These are phyloP conservation scores for Candida easanensis DNA, from an alignment of 805 yeast genomes.

Conservation along the genomic window DNA sequence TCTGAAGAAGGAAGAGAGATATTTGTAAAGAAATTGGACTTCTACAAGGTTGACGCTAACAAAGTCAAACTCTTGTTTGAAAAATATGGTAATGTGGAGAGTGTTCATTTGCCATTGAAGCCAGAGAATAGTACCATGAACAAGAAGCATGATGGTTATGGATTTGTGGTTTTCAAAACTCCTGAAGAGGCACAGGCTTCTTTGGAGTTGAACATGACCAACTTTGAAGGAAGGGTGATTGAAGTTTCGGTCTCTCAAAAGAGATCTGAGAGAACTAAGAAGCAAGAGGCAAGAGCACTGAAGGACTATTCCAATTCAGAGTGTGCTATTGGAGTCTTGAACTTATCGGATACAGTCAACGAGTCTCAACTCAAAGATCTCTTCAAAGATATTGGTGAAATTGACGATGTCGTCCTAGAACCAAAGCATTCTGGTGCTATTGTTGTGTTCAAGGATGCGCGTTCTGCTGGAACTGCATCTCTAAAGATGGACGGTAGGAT, in stretches of 20 bases:
- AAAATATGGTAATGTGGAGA: conserved; percentile 52
- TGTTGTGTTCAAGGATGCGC: conserved; percentile 40
- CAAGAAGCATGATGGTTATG: conserved; percentile 57
- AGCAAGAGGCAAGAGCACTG: conserved; percentile 26
- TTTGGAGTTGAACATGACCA: conserved; percentile 37
- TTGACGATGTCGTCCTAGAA: conserved; percentile 42
- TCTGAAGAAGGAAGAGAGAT: conserved; percentile 56
- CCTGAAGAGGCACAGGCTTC: conserved; percentile 48
- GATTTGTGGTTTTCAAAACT: conserved; percentile 51
- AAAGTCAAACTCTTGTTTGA: conserved; percentile 41
- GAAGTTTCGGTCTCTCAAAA: conserved; percentile 47
- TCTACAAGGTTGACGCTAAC: conserved; percentile 37
- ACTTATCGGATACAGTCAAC: conserved; percentile 37
- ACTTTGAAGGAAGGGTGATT: conserved; percentile 45
- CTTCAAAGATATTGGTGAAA: conserved; percentile 35
- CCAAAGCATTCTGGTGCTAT: conserved; percentile 48
- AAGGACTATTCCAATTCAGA: conserved; percentile 21
- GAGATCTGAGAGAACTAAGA: conserved; percentile 33
- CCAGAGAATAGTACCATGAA: conserved; percentile 20
- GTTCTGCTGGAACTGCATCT: conserved; percentile 50
- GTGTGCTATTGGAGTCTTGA: conserved; percentile 23
- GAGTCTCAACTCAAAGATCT: conserved; percentile 32
- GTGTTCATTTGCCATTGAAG: conserved; percentile 46
- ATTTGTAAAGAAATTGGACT: conserved; percentile 51
- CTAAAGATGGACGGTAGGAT: conserved; percentile 39